Evolutionary conservation across 306 rosid species (phyloP), one percentile per base, ranked within the genome.

Genomic region (Leucaena leucocephala): DNA sequence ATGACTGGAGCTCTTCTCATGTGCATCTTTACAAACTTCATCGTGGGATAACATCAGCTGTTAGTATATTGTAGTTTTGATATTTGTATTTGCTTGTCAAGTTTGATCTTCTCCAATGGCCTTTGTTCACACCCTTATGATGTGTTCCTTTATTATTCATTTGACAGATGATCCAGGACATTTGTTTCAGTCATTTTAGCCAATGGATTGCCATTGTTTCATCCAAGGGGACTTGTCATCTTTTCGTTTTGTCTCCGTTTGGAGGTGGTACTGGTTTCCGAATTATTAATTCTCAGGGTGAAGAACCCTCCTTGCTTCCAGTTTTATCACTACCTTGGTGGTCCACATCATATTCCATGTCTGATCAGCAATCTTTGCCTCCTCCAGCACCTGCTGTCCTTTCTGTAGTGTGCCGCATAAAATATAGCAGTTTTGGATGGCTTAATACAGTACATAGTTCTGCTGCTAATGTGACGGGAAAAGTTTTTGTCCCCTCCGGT

Each of bases 201-300:
- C 97, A 91, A 74, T 94, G 98, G 98, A 86, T 94, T 78, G 97
- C 96, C 61, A 81, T 94, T 87, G 94, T 94, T 77, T 94, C 98
- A 36, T 91, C 98, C 54, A 94, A 89, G 87, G 96, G 97, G 22
- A 94, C 98, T 40, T 94, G 98, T 69, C 98, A 94, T 80, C 82
- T 94, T 74, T 94, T 86, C 85, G 89, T 88, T 70, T 76, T 94
- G 74, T 90, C 96, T 72, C 97, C 98, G 13, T 94, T 91, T 89
- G 97, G 98, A 35, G 98, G 98, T 8, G 98, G 90, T 73, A 79
- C 96, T 67, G 94, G 94, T 78, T 90, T 94, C 74, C 89, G 52
- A 84, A 72, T 94, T 50, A 85, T 82, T 61, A 84, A 86, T 85
- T 84, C 84, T 44, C 87, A 85, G 71, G 89, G 90, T 40, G 94